These are phyloP conservation scores for Backusella morwellensis DNA, from an alignment of 192 early-diverging fungal species.

Conservation along the genomic window DNA sequence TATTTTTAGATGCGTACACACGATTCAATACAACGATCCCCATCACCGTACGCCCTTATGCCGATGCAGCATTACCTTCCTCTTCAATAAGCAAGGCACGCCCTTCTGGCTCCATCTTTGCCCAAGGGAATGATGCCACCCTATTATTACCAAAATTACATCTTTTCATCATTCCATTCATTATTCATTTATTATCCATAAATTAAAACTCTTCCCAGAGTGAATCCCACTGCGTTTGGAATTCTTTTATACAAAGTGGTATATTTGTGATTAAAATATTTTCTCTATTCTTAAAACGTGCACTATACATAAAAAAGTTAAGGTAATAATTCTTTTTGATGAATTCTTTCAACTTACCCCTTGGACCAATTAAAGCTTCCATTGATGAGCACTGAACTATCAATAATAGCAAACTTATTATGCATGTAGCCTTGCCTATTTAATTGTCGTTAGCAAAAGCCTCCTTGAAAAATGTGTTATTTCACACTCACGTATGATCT, in stretches of 20 bases:
- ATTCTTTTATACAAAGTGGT: slow-evolving; percentile 52
- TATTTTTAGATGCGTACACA: slow-evolving; percentile 15
- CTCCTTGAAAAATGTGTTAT: not conserved
- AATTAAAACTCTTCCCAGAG: slow-evolving; percentile 59
- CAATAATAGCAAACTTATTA: slow-evolving; percentile 70
- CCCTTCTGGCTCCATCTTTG: slow-evolving; percentile 11
- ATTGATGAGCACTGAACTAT: slow-evolving; percentile 52
- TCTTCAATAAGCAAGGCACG: not conserved
- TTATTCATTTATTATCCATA: not conserved
- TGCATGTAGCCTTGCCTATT: slow-evolving; percentile 58
- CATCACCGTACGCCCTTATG: slow-evolving; percentile 17
- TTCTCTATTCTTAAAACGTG: slow-evolving; percentile 68
- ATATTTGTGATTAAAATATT: slow-evolving; percentile 66
- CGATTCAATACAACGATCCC: slow-evolving; percentile 20
- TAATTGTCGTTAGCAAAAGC: not conserved
- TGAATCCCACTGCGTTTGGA: slow-evolving; percentile 57
- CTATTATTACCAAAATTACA: not conserved
- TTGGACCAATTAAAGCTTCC: slow-evolving; percentile 68
- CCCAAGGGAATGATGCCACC: not conserved
- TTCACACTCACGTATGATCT: slow-evolving; percentile 27
- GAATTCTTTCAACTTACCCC: slow-evolving; percentile 23
- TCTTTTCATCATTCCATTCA: not conserved
- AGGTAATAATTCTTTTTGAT: not conserved
- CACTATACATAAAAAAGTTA: slow-evolving; percentile 26
- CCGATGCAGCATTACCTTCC: not conserved